Evolutionary conservation across 768 basidiomycete genomes (phyloP), one percentile per base, ranked within the genome.

Genomic region (Cystobasidium onofrii): DNA sequence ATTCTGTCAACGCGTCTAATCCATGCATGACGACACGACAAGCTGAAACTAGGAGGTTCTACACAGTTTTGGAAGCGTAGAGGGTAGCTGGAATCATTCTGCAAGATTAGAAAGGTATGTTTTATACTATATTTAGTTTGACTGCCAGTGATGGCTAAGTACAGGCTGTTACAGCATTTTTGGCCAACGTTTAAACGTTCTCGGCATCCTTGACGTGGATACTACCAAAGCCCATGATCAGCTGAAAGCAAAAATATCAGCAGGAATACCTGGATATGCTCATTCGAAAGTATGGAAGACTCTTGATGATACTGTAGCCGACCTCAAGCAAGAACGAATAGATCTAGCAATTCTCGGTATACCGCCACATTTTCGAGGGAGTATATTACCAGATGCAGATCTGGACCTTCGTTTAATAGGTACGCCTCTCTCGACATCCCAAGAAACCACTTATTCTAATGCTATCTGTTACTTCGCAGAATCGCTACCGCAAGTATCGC

Each of bases 381-480:
- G 61, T 33, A 46, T 67, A n/a, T 29, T 65, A 0, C 43, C 75
- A 0, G 65, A 62, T 18, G 61, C 64, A 17, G 73, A 74, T 62
- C 71, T 76, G 31, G 76, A 76, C 39, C 43, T 74, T 0, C 73
- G 20, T 87, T 87, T 77, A 86, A 88, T 94, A 87, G 86, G 65
- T 54, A 34, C 27, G 65, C 33, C 20, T 3, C 15, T 34, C 10
- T n/a, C n/a, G n/a, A n/a, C n/a, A n/a, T n/a, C n/a, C n/a, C n/a
- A n/a, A n/a, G n/a, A n/a, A n/a, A n/a, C n/a, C n/a, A n/a, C n/a
- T n/a, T n/a, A n/a, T n/a, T n/a, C n/a, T n/a, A n/a, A n/a, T n/a
- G n/a, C n/a, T n/a, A n/a, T n/a, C n/a, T n/a, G n/a, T n/a, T n/a
- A n/a, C n/a, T 39, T 12, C 7, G 41, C 39, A 54, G 43, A 73